These are phyloP conservation scores for Rutstroemia sydowiana DNA, from an alignment of 2,329 filamentous ascomycete species.

Conservation along the genomic window DNA sequence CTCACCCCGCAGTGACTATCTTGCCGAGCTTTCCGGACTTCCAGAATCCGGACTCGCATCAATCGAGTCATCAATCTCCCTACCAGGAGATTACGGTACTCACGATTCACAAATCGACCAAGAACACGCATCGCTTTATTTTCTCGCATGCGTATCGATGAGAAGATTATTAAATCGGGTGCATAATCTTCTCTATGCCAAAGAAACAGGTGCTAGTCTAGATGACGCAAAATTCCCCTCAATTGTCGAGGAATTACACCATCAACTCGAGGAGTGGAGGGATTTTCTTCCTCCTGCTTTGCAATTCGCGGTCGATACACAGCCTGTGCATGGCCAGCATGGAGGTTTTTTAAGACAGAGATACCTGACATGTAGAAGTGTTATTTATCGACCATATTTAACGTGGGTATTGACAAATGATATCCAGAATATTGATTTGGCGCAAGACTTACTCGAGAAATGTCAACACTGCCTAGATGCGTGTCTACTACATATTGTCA, in stretches of 20 bases:
- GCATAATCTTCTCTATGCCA: slow-evolving; percentile 41
- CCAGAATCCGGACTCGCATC: slow-evolving; percentile 43
- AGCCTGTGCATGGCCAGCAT: slow-evolving; percentile 33
- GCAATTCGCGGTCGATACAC: slow-evolving; percentile 33
- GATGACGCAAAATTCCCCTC: slow-evolving; percentile 39
- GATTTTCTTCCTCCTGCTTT: slow-evolving; percentile 39
- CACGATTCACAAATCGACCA: slow-evolving; percentile 30
- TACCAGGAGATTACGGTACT: slow-evolving; percentile 41
- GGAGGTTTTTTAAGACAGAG: slow-evolving; percentile 43
- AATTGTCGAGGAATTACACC: slow-evolving; percentile 41
- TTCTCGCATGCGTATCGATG: slow-evolving; percentile 47
- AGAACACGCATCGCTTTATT: slow-evolving; percentile 44
- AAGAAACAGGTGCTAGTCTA: slow-evolving; percentile 37
- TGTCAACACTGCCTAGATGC: slow-evolving; percentile 41
- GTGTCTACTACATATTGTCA: slow-evolving; percentile 41
- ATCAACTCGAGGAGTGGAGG: slow-evolving; percentile 43
- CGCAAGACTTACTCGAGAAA: slow-evolving; percentile 31
- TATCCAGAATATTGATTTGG: slow-evolving; percentile 1
- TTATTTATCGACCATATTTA: slow-evolving; percentile 45
- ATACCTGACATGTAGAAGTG: slow-evolving; percentile 44
- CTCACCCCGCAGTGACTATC: slow-evolving; percentile 37
- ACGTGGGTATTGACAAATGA: slow-evolving; percentile 35
- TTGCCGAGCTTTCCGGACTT: slow-evolving; percentile 44
- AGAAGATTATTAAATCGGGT: slow-evolving; percentile 41
- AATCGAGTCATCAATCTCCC: slow-evolving; percentile 42